phyloP scores from a whole-genome alignment of 352 stramenopile species.

The Globisporangium camurandrum region DNA sequence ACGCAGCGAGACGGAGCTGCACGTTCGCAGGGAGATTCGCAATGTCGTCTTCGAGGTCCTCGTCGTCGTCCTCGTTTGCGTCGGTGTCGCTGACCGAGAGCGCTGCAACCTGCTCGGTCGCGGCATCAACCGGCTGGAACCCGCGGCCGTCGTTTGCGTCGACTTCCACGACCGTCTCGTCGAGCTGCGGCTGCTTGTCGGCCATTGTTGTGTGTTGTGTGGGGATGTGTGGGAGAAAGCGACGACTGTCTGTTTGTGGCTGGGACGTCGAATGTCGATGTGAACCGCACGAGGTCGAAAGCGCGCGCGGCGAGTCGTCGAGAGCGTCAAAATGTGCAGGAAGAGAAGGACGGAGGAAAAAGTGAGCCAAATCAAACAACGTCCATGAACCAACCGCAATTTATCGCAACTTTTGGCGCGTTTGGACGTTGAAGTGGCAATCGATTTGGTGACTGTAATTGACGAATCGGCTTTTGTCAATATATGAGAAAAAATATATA shows the following conservation, averaged over 20 bases:
- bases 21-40: conserved; percentile 64
- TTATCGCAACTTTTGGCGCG: no score
- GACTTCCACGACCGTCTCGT: conserved; percentile 51
- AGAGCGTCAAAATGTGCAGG: no score
- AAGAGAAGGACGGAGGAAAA: no score
- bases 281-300: no score
- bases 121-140: conserved; percentile 48
- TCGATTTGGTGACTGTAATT: no score
- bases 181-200: conserved; percentile 34
- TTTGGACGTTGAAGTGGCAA: no score
- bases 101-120: conserved; percentile 28
- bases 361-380: no score
- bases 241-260: not conserved
- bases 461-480: no score
- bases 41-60: conserved; percentile 49
- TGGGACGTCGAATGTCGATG: conserved; percentile 8
- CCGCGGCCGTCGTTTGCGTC: conserved; percentile 53
- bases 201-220: conserved; percentile 18
- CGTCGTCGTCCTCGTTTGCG: conserved; percentile 19
- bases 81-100: conserved; percentile 20
- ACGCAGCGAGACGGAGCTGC: conserved; percentile 54
- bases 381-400: no score
- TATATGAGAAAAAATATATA: no score
- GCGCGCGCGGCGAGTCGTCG: no score
- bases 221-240: not conserved